A percentile compares a stretch with the other conserved stretches of the same genome.
phyloP scores from a whole-genome alignment of 129 eudicot genomes.

The Saposhnikovia divaricata region DNA sequence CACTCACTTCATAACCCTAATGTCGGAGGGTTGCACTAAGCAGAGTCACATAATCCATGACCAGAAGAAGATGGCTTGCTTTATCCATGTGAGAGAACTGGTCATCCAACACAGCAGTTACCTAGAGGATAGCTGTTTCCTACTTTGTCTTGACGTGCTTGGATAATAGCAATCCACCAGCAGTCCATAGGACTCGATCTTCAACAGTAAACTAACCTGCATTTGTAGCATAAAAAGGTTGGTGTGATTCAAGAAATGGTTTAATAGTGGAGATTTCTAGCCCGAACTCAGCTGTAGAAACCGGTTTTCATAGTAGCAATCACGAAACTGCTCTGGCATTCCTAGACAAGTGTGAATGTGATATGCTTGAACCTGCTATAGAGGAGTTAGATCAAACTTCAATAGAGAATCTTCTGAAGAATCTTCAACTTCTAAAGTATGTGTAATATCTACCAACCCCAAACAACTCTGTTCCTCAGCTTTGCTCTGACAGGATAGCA shows the following conservation, averaged over 20 bases:
- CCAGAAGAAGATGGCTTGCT: conserved; percentile 66
- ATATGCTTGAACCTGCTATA: conserved; percentile 52
- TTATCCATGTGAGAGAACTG: conserved; percentile 66
- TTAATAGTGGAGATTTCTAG: conserved; percentile 54
- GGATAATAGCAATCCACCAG: conserved; percentile 57
- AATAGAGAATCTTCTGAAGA: conserved; percentile 51
- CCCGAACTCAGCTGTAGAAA: conserved; percentile 73
- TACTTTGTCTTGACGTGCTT: conserved; percentile 86
- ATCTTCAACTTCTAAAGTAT: conserved; percentile 71
- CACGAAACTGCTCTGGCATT: conserved; percentile 63
- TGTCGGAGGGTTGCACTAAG: conserved; percentile 71
- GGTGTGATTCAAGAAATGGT: conserved; percentile 78
- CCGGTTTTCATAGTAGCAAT: conserved; percentile 80
- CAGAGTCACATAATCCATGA: conserved; percentile 88
- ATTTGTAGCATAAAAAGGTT: conserved; percentile 53
- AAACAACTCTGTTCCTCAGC: conserved; percentile 70
- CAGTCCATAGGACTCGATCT: conserved; percentile 89
- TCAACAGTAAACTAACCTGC: conserved; percentile 89
- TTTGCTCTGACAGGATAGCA: conserved; percentile 76
- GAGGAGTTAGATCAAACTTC: conserved; percentile 66
- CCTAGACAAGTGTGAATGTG: too few relatives aligned
- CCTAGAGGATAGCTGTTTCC: conserved; percentile 67
- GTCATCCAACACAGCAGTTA: conserved; percentile 48
- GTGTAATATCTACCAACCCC: conserved; percentile 61
- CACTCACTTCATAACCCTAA: conserved; percentile 70